Evolutionary conservation across 495 filamentous ascomycete genomes (phyloP), one percentile per base, ranked within the genome.

Genomic region (Neurospora sp.): DNA sequence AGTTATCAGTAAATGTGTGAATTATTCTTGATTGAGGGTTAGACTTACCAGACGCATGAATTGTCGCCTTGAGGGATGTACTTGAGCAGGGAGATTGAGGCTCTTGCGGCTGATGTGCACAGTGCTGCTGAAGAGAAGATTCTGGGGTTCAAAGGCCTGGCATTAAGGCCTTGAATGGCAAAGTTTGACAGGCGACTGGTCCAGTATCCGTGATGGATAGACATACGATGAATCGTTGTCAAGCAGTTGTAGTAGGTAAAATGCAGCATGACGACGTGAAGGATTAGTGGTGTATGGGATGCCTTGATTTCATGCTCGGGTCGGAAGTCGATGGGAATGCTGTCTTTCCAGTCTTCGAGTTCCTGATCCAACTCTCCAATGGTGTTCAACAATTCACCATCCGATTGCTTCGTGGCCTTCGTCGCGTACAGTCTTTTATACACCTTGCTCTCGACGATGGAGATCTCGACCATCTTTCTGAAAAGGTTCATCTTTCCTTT

Each of bases 181-280:
- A 93, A 99, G 77, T 98, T 95, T 38, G 95, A 97, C 31, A 98
- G 85, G 54, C 96, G 89, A 77, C 92, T 97, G 9, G 95, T 97
- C 96, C 96, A 99, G 84, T 97, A 98, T 3, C 96, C 96, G 79
- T 98, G 96, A 80, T 99, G 96, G 70, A 98, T 91, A 5, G 93
- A 96, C 96, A 98, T 98, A 31, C 96, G 93, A 83, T 99, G 96
- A 72, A 99, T 97, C 2, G 96, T 99, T 16, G 95, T 98, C 72
- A 99, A 86, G 77, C 93, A 96, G 80, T 98, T 99, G 85, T 99
- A 98, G 83, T 99, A 99, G 40, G 93, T 90, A 79, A 98, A 97
- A 79, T 98, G 96, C 49, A 99, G 83, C 77, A 97, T 91, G 70
- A 96, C 93, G 74, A 99, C 88, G 74, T 98, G 96, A 3, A 99